A percentile compares a stretch with the other conserved stretches of the same genome.
Evolutionary conservation across 208 protist genomes (phyloP).

Genomic region (Leishmania turanica): DNA sequence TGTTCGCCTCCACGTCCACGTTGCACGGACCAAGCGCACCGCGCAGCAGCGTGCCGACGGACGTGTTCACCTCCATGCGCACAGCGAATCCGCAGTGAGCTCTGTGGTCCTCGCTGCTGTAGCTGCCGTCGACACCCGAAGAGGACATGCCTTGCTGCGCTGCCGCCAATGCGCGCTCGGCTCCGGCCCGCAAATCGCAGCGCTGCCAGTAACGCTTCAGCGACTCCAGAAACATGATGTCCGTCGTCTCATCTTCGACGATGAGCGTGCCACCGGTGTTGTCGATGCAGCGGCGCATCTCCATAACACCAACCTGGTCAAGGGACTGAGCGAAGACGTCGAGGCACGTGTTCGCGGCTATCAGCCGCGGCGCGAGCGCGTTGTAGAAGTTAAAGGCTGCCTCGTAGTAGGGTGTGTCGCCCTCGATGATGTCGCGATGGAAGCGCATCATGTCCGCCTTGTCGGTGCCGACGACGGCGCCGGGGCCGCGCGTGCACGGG

Average conservation of each 20-base stretch:
- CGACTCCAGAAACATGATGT: slow-evolving; percentile 83
- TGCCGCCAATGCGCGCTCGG: background rate
- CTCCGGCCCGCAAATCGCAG: slow-evolving; percentile 44
- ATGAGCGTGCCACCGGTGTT: slow-evolving; percentile 95
- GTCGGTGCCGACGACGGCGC: slow-evolving; percentile 88
- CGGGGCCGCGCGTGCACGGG: slow-evolving; percentile 95
- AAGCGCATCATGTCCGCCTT: slow-evolving; percentile 96
- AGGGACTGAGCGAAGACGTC: slow-evolving; percentile 97
- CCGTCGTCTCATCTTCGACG: slow-evolving; percentile 95
- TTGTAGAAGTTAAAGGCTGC: slow-evolving; percentile 91
- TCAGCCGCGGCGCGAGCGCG: slow-evolving; percentile 84
- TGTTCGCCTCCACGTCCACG: slow-evolving; percentile 53
- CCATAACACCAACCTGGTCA: slow-evolving; percentile 97
- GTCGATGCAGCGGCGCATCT: slow-evolving; percentile 94
- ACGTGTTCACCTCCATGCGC: slow-evolving; percentile 73
- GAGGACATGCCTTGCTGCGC: background rate
- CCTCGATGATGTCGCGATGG: slow-evolving; percentile 96
- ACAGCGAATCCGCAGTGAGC: slow-evolving; percentile 67
- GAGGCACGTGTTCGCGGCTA: slow-evolving; percentile 89
- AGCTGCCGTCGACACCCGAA: background rate
- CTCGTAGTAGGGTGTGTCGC: slow-evolving; percentile 73
- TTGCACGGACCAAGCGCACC: slow-evolving; percentile 75
- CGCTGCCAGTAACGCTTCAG: slow-evolving; percentile 80
- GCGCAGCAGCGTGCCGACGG: slow-evolving; percentile 69
- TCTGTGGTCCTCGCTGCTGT: slow-evolving; percentile 21